Conservation (phyloP, 148 eudicot genomes). For the Talinum fruticosum region DNA sequence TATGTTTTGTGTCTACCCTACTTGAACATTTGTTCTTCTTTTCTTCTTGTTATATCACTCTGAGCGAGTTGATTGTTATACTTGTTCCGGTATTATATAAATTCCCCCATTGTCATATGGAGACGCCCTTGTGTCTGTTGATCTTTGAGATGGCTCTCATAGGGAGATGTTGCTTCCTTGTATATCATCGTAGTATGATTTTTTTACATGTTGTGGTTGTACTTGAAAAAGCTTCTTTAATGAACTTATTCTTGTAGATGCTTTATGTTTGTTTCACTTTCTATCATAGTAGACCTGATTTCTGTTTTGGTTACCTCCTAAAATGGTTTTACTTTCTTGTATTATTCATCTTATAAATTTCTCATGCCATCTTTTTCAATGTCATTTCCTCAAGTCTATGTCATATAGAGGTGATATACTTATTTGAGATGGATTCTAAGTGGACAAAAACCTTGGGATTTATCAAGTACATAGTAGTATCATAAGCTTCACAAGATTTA, state of each 20-base stretch:
- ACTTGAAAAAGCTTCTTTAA: not conserved
- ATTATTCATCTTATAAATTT: not conserved
- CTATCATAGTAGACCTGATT: not conserved
- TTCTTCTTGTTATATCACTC: not conserved
- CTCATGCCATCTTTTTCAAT: not conserved
- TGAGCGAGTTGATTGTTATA: not conserved
- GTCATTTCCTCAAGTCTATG: not conserved
- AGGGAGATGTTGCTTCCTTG: not conserved
- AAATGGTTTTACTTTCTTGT: not conserved
- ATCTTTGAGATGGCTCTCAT: not conserved
- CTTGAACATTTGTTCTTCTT: not conserved
- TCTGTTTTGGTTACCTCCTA: not conserved
- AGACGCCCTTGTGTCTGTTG: not conserved
- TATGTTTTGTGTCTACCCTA: not conserved
- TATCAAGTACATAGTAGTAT: not conserved
- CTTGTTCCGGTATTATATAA: not conserved
- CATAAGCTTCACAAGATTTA: not conserved
- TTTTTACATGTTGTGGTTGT: not conserved
- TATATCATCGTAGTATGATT: not conserved
- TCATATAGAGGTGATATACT: not conserved
- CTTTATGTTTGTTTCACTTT: not conserved
- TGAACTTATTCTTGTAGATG: not conserved
- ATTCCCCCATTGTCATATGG: not conserved
- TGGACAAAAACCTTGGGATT: not conserved
- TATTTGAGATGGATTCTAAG: not conserved